Base-by-base conservation (phyloP, 202 grass and related monocot species). In the Miscanthus sacchariflorus region DNA sequence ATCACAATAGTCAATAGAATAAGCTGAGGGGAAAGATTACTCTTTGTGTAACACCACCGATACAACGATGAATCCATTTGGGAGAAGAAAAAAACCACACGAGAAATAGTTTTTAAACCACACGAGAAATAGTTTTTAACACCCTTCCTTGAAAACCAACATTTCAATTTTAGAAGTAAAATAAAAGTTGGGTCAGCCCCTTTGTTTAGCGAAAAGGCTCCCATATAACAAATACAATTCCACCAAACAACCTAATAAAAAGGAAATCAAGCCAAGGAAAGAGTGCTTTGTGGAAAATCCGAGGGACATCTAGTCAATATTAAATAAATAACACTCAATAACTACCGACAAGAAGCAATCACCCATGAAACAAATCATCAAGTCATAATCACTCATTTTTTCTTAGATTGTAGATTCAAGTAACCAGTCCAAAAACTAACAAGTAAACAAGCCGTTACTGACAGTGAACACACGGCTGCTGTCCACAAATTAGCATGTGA, bases 401-500 rank as follows among this genome's bases (percentile, higher is more conserved):
- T 23, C 6, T 48, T 11, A 75, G 58, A 28, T 7, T 54, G 64
- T 27, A 44, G 30, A 88, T 67, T 82, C 50, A 50, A 54, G 67
- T 3, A 74, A 74, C 3, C 12, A 58, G 36, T 19, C 14, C 54
- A 74, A 44, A 89, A 79, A 35, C 27, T 35, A 30, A 25, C 61
- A 25, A 58, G 24, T 56, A 88, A 88, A 78, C 44, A 10, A 6
- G 83, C 11, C 48, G 0, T 80, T 64, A 68, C 12, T 39, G 58
- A 4, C 44, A 76, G 46, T 70, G 39, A 79, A 89, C 77, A 88
- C 71, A 88, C 50, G 65, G 79, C 28, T 89, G 74, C 69, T 74
- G 39, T 64, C 46, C 79, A 89, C 72, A 30, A 28, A 89, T 50
- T 38, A 70, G 48, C 84, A 70, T 65, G 58, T 27, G 74, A 81